Conservation (phyloP, 2,329 filamentous ascomycete species). For the Tolypocladium amazonense region DNA sequence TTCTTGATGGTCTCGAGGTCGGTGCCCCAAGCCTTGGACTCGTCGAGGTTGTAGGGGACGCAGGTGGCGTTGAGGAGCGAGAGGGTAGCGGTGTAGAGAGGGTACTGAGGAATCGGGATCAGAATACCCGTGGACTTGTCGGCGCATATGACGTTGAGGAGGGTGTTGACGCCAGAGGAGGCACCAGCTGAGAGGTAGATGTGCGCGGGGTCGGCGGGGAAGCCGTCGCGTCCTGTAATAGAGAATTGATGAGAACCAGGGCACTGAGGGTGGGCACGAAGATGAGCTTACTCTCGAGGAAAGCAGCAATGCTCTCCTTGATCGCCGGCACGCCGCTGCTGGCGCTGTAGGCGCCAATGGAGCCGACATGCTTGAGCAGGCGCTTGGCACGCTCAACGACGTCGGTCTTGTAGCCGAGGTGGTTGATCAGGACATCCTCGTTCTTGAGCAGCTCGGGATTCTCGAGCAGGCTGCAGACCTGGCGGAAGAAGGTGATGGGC, state of each 20-base stretch:
- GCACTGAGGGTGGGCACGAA: neutral
- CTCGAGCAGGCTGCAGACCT: conserved; percentile 87
- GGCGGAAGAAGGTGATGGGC: conserved; percentile 97
- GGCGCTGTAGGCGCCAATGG: conserved; percentile 92
- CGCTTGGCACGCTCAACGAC: conserved; percentile 74
- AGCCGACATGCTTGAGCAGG: conserved; percentile 74
- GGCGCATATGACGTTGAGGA: conserved; percentile 81
- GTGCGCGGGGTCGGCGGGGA: conserved; percentile 65
- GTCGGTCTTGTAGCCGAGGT: conserved; percentile 80
- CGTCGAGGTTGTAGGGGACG: conserved; percentile 91
- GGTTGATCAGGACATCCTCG: conserved; percentile 63
- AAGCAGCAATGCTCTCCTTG: conserved; percentile 80
- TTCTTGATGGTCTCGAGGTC: conserved; percentile 67
- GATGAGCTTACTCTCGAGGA: conserved; percentile 69
- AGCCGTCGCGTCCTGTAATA: conserved; percentile 66
- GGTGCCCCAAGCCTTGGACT: conserved; percentile 78
- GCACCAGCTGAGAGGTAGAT: conserved; percentile 90
- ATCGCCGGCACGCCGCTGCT: conserved; percentile 82
- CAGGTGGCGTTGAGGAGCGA: conserved; percentile 73
- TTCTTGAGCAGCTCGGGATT: conserved; percentile 79
- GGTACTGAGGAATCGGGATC: conserved; percentile 95
- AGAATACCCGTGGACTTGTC: conserved; percentile 70
- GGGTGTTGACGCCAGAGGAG: conserved; percentile 87
- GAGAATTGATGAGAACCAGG: neutral
- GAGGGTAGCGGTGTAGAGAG: conserved; percentile 90